A percentile compares a stretch with the other conserved stretches of the same genome.
These are phyloP conservation scores for Cordyceps militaris DNA, from an alignment of 2,329 filamentous ascomycete species.

Conservation along the genomic window DNA sequence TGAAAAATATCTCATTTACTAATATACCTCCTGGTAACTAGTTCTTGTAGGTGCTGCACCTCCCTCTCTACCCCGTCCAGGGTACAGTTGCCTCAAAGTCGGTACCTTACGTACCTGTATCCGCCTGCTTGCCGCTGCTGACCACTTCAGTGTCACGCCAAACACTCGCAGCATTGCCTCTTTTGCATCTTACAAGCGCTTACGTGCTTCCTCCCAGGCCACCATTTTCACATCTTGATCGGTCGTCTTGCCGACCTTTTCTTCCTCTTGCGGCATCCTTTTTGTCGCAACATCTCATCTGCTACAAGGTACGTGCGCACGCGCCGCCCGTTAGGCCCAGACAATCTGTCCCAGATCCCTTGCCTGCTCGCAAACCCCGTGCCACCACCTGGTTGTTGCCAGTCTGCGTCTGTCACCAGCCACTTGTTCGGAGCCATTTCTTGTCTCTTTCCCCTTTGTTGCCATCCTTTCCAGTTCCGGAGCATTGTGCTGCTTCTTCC, in stretches of 20 bases:
- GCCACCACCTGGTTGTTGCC: too few relatives aligned
- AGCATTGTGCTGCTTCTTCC: not conserved
- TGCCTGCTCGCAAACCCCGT: not conserved
- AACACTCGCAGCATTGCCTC: not conserved
- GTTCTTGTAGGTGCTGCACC: not conserved
- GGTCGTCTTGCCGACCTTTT: not conserved
- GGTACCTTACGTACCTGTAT: not conserved
- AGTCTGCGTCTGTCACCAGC: too few relatives aligned
- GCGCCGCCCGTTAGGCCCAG: not conserved
- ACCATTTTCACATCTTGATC: not conserved
- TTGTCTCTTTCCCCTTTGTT: not conserved
- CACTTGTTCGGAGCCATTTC: not conserved
- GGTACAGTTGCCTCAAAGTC: not conserved
- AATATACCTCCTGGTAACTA: too few relatives aligned
- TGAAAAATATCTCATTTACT: too few relatives aligned
- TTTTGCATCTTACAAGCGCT: not conserved
- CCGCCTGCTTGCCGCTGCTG: not conserved
- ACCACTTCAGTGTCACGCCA: not conserved
- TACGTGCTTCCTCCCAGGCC: not conserved
- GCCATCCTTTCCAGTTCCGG: not conserved
- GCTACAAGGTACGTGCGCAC: slow-evolving; percentile 9
- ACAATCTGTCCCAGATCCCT: slow-evolving; percentile 1
- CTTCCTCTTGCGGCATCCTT: not conserved
- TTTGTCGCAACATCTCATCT: not conserved
- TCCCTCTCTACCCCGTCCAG: not conserved